Evolutionary conservation across 768 basidiomycete species (phyloP), one percentile per base, ranked within the genome.

Genomic region (Dacryopinax primogenitus): DNA sequence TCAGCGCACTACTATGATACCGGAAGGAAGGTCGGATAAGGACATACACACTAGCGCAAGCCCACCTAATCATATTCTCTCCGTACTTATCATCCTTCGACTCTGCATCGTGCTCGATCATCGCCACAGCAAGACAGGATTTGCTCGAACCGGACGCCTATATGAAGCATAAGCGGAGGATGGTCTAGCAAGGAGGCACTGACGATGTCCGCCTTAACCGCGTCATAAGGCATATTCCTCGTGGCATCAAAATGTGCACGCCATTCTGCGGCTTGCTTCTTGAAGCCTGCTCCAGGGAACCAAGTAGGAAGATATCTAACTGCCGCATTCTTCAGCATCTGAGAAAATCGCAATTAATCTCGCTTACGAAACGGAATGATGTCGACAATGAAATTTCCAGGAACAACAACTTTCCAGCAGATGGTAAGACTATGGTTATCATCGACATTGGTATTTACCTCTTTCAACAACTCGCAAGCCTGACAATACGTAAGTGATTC

Each of bases 151-250:
- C 36, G 18, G 36, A 37, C 36, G 36, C 36, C 36, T 37, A 18
- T 37, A 37, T 18, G 18, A 9, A 18, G 9, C 9, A 9, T 37
- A 9, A 37, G 9, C 18, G 36, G 9, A 18, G 41, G 41, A 18
- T 18, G 18, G 4, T 18, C 18, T 44, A 23, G 3, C 4, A 23
- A 44, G 16, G 23, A 23, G 23, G 41, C 18, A 4, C 51, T 3
- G 26, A 58, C 51, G 13, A 58, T 4, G 51, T 58, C 51, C 9
- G 3, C 9, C 32, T 84, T 83, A 51, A 84, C 84, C 65, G 80
- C 83, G 37, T 78, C 76, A 70, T 80, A 77, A 7, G 85, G 85
- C 65, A 75, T 76, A 28, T 82, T 78, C 26, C 84, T 82, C 80
- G 84, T 79, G 1, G 65, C 65, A 26, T 69, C 64, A 13, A 68